Base-by-base conservation (phyloP, 2,329 filamentous ascomycete genomes). In the Phyllosticta paracitricarpa region DNA sequence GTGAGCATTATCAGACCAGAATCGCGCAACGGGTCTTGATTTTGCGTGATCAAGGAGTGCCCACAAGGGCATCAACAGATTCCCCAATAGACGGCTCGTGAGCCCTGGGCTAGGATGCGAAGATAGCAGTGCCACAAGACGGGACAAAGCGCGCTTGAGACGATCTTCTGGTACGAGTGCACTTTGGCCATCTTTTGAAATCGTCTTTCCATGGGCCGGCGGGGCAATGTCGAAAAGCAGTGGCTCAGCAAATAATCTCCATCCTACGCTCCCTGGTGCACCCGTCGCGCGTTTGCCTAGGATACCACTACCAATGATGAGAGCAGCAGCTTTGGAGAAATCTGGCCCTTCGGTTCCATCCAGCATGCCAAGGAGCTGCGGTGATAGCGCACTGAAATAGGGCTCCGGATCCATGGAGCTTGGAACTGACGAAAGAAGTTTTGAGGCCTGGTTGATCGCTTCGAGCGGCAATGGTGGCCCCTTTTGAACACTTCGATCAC, bases 41-140 rank as follows among this genome's bases (percentile, higher is more conserved):
- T 75, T 70, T 1, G 72, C 67, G 78, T 83, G 84, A 4, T 81
- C 82, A 0, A 82, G 75, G 17, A 89, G 68, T 1, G 80, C 76
- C 87, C 87, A 90, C 0, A 90, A 73, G 1, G 86, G 81, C 4
- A 84, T 71, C 2, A 88, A 66, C 2, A 89, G 68, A 0, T 83
- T 83, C 2, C 77, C 75, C 2, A 89, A 71, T 0, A 90, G 74
- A 57, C 87, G 78, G 64, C 80, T 84, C 54, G 84, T 82, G 9
- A 89, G 72, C 0, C 85, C 85, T 0, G 86, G 83, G 61, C 88
- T 86, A 0, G 86, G 85, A 67, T 87, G 87, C 0, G 85, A 86
- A 22, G 82, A 76, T 1, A 85, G 69, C 1, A 90, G 72, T 0
- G 79, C 76, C 40, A 77, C 78, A 0, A 90, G 70, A 17, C 86